Evolutionary conservation across 805 yeast genomes (phyloP).

Genomic region (Brettanomyces custersianus): DNA sequence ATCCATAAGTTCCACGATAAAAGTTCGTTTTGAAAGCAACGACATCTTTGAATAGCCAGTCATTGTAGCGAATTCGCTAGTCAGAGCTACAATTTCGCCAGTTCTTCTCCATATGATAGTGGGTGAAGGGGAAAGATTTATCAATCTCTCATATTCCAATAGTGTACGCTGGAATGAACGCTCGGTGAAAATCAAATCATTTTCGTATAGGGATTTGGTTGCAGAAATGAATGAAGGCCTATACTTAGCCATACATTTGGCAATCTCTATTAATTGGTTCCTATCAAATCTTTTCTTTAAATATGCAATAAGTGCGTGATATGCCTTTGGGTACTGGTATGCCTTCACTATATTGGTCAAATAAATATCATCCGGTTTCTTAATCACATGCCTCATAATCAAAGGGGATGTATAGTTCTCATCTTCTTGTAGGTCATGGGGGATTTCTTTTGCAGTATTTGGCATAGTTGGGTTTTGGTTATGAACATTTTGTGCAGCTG

Average conservation of each 20-base stretch:
- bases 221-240: constrained; percentile 74
- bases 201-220: constrained; percentile 62
- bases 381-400: constrained; percentile 47
- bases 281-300: constrained; percentile 41
- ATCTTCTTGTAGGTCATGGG: constrained; percentile 30
- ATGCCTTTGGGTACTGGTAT: constrained; percentile 55
- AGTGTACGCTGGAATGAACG: constrained; percentile 47
- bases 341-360: constrained; percentile 33
- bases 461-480: constrained; percentile 45
- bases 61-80: constrained; percentile 63
- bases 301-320: constrained; percentile 50
- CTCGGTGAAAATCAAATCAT: constrained; percentile 58
- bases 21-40: constrained; percentile 49
- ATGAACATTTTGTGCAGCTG: constrained; percentile 36
- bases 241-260: constrained; percentile 53
- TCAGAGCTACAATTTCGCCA: constrained; percentile 74
- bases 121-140: constrained; percentile 61
- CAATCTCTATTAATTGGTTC: constrained; percentile 30
- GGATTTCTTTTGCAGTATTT: constrained; percentile 36
- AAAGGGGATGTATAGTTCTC: constrained; percentile 49
- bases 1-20: constrained; percentile 77
- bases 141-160: constrained; percentile 47
- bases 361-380: constrained; percentile 40
- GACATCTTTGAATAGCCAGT: constrained; percentile 56
- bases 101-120: constrained; percentile 82